Base-by-base conservation (phyloP, 148 eudicot genomes). In the Spergularia bocconei region DNA sequence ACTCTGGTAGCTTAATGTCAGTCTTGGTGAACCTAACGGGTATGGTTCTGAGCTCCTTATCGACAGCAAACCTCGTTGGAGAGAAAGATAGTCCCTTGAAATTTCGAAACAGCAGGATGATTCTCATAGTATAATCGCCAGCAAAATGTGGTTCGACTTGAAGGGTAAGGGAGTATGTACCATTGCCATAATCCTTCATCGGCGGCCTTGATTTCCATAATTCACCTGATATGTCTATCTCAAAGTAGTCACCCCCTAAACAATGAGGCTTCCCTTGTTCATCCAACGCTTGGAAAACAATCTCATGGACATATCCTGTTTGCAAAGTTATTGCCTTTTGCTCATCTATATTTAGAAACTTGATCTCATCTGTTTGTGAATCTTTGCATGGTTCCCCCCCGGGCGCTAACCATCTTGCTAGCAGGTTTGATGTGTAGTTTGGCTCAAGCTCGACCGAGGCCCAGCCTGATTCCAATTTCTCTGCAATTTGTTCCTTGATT, bases 191-290 rank as follows among this genome's bases (percentile, higher is more conserved):
- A 71, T 92, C 99, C 80, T 73, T 87, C 25, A 85, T 59, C 0
- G 95, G 91, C 4, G 99, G 98, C 66, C 99, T 80, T 11, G 95
- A 87, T 79, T 88, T 96, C 99, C 99, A 96, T 1, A 21, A 44
- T 4, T 89, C 97, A 2, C 95, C 86, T 4, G 90, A 81, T 11
- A 96, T 79, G 76, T 92, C 91, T 4, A 86, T 85, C 79, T 96
- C 99, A 63, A 89, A 92, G 65, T 91, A 96, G 70, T 96, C 99
- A 4, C 93, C 99, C 58, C 99, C 99, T 14, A 72, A 5, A 74
- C 99, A 92, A 56, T 38, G 88, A 23, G 79, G 77, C 4, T 82
- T 83, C 47, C 95, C 97, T 17, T 75, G 72, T 25, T 84, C 90
- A 79, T 96, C 97, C 78, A 96, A 29, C 17, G 98, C 89, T 33